Conservation (phyloP, 495 filamentous ascomycete species). For the Aspergillus kassunensis region DNA sequence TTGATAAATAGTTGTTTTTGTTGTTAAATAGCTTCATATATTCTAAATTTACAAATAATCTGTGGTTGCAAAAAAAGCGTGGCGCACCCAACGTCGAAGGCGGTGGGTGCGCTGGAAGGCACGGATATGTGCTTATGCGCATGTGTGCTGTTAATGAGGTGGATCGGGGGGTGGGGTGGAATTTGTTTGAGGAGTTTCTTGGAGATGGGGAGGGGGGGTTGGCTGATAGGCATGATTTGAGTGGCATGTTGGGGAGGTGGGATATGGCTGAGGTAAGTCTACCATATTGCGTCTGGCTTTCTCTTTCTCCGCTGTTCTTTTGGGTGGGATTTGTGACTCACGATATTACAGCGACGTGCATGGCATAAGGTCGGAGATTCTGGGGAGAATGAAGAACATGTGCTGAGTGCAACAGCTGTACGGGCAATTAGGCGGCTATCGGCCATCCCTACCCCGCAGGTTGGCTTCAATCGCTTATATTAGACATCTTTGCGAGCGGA, state of each 20-base stretch:
- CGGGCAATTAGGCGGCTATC: constrained; percentile 1
- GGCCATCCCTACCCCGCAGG: background rate
- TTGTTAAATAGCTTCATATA: too few relatives aligned
- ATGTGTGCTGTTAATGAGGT: background rate
- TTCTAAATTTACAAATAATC: too few relatives aligned
- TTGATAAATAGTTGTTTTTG: too few relatives aligned
- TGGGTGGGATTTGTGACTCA: background rate
- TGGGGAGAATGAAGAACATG: background rate
- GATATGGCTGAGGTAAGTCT: background rate
- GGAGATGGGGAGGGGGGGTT: background rate
- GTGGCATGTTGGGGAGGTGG: constrained; percentile 3
- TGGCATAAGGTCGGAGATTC: background rate
- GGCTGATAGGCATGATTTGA: background rate
- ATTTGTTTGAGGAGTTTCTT: constrained; percentile 1
- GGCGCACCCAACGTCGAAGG: too few relatives aligned
- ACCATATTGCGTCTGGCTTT: background rate
- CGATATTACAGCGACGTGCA: background rate
- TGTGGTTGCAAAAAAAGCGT: too few relatives aligned
- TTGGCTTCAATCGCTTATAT: background rate
- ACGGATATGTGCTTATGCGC: background rate
- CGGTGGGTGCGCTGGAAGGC: too few relatives aligned
- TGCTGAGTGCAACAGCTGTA: background rate
- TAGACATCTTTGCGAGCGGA: background rate
- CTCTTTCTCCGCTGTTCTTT: background rate
- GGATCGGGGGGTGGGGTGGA: background rate